Evolutionary conservation across 2,329 filamentous ascomycete genomes (phyloP).

Genomic region (Cordyceps pruinosa): DNA sequence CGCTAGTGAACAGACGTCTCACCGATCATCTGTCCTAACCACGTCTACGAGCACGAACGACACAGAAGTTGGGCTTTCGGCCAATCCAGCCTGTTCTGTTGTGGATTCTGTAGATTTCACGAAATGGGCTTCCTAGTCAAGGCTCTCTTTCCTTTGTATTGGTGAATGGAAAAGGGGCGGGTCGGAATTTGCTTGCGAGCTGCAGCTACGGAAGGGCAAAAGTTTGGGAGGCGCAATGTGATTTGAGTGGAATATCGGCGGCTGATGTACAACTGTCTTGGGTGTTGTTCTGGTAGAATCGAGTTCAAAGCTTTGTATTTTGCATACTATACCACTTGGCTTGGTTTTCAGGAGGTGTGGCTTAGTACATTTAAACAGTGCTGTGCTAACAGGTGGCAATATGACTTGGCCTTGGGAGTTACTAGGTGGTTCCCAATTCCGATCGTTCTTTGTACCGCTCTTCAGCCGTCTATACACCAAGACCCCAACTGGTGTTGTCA

Average conservation of each 20-base stretch:
- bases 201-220: not conserved
- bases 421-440: not conserved
- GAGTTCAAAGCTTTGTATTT: conserved; percentile 9
- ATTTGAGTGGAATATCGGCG: conserved; percentile 4
- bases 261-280: conserved; percentile 6
- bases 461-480: too few species aligned
- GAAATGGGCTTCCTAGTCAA: conserved; percentile 34
- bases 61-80: conserved; percentile 37
- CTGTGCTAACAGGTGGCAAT: not conserved
- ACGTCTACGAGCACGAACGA: conserved; percentile 48
- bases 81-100: conserved; percentile 25
- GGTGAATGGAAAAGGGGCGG: not conserved
- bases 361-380: not conserved
- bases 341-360: not conserved
- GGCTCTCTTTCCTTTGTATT: conserved; percentile 1
- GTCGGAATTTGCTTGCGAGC: not conserved
- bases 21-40: conserved; percentile 51
- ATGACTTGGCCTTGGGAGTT: not conserved
- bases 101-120: conserved; percentile 45
- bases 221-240: conserved; percentile 9
- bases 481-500: too few species aligned
- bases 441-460: too few species aligned
- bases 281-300: conserved; percentile 2
- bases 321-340: conserved; percentile 11
- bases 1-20: conserved; percentile 49